Evolutionary conservation across 1,139 yeast species (phyloP).

Genomic region (Yamadazyma triangularis): DNA sequence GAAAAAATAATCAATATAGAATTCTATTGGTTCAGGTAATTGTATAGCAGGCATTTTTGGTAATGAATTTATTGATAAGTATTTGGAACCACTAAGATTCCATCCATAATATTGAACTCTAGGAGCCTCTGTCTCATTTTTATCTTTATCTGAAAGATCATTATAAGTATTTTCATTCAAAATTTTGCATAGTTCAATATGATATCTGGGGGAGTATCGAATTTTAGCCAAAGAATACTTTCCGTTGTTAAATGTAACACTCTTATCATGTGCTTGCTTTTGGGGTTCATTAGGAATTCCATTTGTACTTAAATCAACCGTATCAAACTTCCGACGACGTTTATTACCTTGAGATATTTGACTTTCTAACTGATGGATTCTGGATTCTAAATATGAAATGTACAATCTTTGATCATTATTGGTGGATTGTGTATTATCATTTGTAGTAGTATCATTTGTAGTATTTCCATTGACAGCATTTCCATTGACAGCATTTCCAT

Average conservation of each 20-base stretch:
- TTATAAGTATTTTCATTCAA: conserved; percentile 38
- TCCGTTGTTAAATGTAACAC: too few species aligned
- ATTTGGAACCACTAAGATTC: conserved; percentile 60
- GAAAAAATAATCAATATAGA: conserved; percentile 40
- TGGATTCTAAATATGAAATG: conserved; percentile 32
- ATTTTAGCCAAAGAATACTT: too few species aligned
- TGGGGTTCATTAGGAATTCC: conserved; percentile 6
- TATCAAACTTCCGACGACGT: too few species aligned
- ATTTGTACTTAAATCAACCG: background rate
- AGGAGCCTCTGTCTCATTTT: conserved; percentile 42
- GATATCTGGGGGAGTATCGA: conserved; percentile 50
- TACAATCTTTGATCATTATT: conserved; percentile 16
- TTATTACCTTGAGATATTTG: conserved; percentile 6
- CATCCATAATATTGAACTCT: conserved; percentile 61
- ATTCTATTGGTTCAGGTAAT: conserved; percentile 12
- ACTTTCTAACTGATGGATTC: conserved; percentile 38
- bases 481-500: too few species aligned
- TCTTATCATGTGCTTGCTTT: too few species aligned
- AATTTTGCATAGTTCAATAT: conserved; percentile 42
- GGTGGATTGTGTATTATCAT: background rate
- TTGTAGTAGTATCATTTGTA: background rate
- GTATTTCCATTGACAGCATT: too few species aligned
- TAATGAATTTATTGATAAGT: conserved; percentile 35
- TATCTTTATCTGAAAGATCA: conserved; percentile 34
- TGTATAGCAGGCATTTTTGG: conserved; percentile 30